phyloP scores from a whole-genome alignment of 2,329 filamentous ascomycete genomes.

The Scleromitrula shiraiana region DNA sequence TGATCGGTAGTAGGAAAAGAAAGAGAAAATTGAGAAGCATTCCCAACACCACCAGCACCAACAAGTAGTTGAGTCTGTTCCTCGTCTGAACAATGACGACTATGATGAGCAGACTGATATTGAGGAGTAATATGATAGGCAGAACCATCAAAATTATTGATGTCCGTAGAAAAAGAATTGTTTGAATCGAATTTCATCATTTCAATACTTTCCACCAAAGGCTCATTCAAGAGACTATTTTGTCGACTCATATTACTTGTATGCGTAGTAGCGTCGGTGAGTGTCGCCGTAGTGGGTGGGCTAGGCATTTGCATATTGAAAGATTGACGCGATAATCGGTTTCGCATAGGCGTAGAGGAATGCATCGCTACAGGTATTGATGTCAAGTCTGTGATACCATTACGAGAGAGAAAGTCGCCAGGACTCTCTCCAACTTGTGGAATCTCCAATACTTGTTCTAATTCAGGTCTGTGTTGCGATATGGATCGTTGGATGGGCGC shows the following conservation, averaged over 20 bases:
- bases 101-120: slow-evolving; percentile 23
- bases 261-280: slow-evolving; percentile 28
- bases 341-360: slow-evolving; percentile 7
- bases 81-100: slow-evolving; percentile 26
- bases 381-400: slow-evolving; percentile 6
- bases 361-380: slow-evolving; percentile 7
- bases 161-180: slow-evolving; percentile 24
- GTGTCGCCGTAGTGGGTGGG: slow-evolving; percentile 26
- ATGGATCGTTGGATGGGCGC: slow-evolving; percentile 14
- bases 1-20: slow-evolving; percentile 20
- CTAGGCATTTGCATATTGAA: slow-evolving; percentile 24
- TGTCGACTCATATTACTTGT: slow-evolving; percentile 29
- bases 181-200: slow-evolving; percentile 30
- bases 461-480: slow-evolving; percentile 19
- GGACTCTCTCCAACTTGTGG: slow-evolving; percentile 21
- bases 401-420: slow-evolving; percentile 21
- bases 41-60: slow-evolving; percentile 28
- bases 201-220: slow-evolving; percentile 26
- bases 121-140: slow-evolving; percentile 23
- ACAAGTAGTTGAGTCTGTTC: slow-evolving; percentile 28
- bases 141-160: slow-evolving; percentile 21
- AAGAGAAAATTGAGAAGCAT: slow-evolving; percentile 27
- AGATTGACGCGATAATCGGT: slow-evolving; percentile 14
- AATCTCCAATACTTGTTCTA: slow-evolving; percentile 25
- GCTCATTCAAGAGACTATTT: slow-evolving; percentile 28